Percentiles rank a stretch among this genome's conserved stretches.
These are phyloP conservation scores for Heterobasidion parviporum DNA, from an alignment of 1,284 basidiomycete genomes.

Conservation along the genomic window DNA sequence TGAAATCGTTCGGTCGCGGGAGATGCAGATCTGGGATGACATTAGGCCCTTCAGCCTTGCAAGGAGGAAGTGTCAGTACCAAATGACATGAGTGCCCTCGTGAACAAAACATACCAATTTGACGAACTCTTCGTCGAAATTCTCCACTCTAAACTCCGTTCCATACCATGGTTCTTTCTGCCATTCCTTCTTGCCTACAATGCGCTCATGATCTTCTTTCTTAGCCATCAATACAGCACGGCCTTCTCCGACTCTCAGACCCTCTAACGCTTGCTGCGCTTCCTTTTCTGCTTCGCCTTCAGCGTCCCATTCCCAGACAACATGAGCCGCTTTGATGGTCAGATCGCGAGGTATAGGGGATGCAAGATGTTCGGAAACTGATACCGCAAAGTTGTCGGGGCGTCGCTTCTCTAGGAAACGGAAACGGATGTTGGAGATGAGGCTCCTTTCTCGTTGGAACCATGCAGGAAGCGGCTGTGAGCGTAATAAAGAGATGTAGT, in stretches of 20 bases:
- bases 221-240: slow-evolving; percentile 77
- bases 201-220: slow-evolving; percentile 53
- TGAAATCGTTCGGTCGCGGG: slow-evolving; percentile 85
- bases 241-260: slow-evolving; percentile 53
- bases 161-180: slow-evolving; percentile 80
- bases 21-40: slow-evolving; percentile 64
- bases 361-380: slow-evolving; percentile 70
- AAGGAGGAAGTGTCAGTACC: slow-evolving; percentile 4
- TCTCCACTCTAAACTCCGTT: slow-evolving; percentile 70
- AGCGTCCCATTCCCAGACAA: slow-evolving; percentile 76
- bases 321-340: slow-evolving; percentile 66
- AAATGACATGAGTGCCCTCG: background rate
- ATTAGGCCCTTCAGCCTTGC: slow-evolving; percentile 54
- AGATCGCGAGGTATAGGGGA: slow-evolving; percentile 79
- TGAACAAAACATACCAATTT: slow-evolving; percentile 37
- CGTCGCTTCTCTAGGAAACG: slow-evolving; percentile 83
- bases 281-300: slow-evolving; percentile 53
- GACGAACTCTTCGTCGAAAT: slow-evolving; percentile 59
- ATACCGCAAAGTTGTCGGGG: slow-evolving; percentile 77
- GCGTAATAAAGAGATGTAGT: slow-evolving; percentile 82
- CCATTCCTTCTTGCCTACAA: slow-evolving; percentile 45
- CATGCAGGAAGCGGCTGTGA: slow-evolving; percentile 63
- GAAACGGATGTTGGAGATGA: slow-evolving; percentile 75
- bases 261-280: slow-evolving; percentile 56
- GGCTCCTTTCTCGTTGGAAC: slow-evolving; percentile 75